Evolutionary conservation across 257 asterid genomes (phyloP).

Genomic region (Solanum sejunctum): DNA sequence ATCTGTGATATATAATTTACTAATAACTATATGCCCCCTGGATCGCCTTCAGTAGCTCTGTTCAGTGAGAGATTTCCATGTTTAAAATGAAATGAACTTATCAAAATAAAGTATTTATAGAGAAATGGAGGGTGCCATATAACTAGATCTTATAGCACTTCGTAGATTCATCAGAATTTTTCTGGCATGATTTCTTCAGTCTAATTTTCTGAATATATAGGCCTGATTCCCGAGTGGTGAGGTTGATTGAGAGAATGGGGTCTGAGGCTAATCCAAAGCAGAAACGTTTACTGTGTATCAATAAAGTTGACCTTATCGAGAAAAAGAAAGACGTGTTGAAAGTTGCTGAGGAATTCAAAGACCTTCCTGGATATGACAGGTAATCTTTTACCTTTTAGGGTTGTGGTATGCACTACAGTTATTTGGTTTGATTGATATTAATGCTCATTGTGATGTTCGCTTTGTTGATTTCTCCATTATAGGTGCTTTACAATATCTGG

Average conservation of each 20-base stretch:
- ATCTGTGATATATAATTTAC: neutral
- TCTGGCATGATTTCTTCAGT: neutral
- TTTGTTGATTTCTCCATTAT: neutral
- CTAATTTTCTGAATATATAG: constrained; percentile 15
- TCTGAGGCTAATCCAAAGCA: constrained; percentile 43
- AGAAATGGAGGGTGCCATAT: neutral
- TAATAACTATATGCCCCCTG: neutral
- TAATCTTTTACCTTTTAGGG: constrained; percentile 10
- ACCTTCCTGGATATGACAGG: constrained; percentile 85
- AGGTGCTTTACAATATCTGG: constrained; percentile 87
- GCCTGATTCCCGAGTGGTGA: constrained; percentile 91
- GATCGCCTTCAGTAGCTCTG: neutral
- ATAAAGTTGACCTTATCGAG: constrained; percentile 78
- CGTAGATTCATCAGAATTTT: neutral
- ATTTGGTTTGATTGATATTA: neutral
- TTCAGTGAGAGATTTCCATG: neutral
- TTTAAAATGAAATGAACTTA: neutral
- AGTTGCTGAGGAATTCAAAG: constrained; percentile 63
- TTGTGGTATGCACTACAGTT: neutral
- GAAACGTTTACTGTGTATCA: constrained; percentile 79
- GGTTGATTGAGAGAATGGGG: constrained; percentile 89
- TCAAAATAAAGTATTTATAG: neutral
- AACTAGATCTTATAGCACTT: neutral
- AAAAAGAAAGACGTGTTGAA: constrained; percentile 64
- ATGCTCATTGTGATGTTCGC: constrained; percentile 8